Base-by-base conservation (phyloP, 768 basidiomycete genomes). In the Suillus hirtellus region DNA sequence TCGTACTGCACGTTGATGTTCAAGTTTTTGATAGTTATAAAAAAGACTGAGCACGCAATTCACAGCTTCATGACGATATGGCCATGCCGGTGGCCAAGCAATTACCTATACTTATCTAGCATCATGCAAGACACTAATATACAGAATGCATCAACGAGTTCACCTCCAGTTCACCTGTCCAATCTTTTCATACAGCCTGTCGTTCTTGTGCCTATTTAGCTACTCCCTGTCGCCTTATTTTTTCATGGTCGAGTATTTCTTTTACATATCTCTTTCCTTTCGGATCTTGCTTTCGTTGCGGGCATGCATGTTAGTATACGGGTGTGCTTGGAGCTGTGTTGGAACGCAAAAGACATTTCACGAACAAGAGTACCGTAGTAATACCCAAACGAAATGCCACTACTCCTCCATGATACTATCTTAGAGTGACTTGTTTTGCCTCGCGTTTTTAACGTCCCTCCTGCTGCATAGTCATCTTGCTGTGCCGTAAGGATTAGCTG, bases 21-120 rank as follows among this genome's bases (percentile, higher is more conserved):
- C 11, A 59, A 14, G 53, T 10, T 42, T 14, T 50, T 52, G 60
- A 8, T 62, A 80, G 79, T 35, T 63, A 73, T 60, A 80, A 80
- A 66, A 67, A 67, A 54, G 77, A 80, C 59, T 80, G 65, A 75
- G 59, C 15, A 54, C 15, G 58, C n/a, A 17, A 61, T 35, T 46
- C 31, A 38, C 50, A 38, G 27, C 53, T 14, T 59, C 17, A 60
- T 12, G 42, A 49, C 40, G 47, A 31, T 52, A 38, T 63, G 58
- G 38, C 50, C 37, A 58, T 40, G 35, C 35, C 7, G 10, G 35
- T 35, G 37, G 34, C 60, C 37, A 59, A 53, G 55, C 55, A 14
- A 35, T 35, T 59, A 65, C 59, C 38, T 66, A 65, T 74, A 65
- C 64, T 66, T 46, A 66, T 21, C 46, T 59, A 59, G 61, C 62